Percentiles rank a stretch among this genome's conserved stretches.
Evolutionary conservation across 345 rosid species (phyloP).

Genomic region (Gossypium raimondii): DNA sequence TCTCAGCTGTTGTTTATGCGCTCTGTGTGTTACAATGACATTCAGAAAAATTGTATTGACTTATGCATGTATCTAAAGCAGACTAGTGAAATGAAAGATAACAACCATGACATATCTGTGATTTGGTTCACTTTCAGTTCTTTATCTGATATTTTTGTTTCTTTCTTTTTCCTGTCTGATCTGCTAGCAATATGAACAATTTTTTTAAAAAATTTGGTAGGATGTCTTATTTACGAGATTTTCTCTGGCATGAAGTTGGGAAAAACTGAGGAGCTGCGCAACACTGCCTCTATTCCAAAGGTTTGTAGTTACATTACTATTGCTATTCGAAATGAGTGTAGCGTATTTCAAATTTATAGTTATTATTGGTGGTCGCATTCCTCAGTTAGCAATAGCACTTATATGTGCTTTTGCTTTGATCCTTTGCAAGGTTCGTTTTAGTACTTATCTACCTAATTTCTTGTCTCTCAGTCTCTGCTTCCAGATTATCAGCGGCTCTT

Average conservation of each 20-base stretch:
- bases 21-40: background rate
- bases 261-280: conserved; percentile 96
- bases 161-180: background rate
- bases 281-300: conserved; percentile 89
- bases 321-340: background rate
- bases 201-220: conserved; percentile 34
- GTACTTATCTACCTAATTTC: conserved; percentile 38
- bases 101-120: background rate
- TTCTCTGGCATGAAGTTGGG: conserved; percentile 79
- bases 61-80: background rate
- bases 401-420: conserved; percentile 19
- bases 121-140: background rate
- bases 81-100: background rate
- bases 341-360: background rate
- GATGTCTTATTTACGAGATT: conserved; percentile 91
- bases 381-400: background rate
- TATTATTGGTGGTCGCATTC: background rate
- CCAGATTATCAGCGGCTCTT: conserved; percentile 99
- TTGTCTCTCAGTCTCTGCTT: conserved; percentile 89
- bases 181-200: background rate
- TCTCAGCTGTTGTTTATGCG: background rate
- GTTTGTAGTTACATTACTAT: conserved; percentile 28
- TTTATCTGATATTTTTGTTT: background rate
- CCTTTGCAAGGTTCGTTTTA: conserved; percentile 34
- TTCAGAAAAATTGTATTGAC: background rate